These are phyloP conservation scores for Pichia exigua DNA, from an alignment of 805 yeast genomes.

Conservation along the genomic window DNA sequence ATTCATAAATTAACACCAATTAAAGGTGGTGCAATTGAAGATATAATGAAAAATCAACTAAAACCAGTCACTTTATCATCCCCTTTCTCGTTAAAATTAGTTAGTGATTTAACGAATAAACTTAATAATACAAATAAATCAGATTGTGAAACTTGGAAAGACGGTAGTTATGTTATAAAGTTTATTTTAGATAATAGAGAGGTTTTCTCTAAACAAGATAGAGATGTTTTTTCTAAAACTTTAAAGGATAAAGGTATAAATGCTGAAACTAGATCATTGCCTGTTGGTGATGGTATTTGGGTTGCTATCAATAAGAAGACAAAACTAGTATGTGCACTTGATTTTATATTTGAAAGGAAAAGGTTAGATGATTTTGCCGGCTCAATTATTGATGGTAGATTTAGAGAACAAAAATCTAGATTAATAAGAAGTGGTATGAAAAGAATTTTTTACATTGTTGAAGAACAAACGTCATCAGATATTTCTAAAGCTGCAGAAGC, in stretches of 20 bases:
- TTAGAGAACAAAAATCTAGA: conserved; percentile 77
- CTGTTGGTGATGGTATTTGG: conserved; percentile 90
- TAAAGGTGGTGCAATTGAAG: conserved; percentile 4
- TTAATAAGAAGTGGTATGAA: conserved; percentile 59
- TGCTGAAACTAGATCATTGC: conserved; percentile 47
- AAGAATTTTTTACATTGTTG: conserved; percentile 70
- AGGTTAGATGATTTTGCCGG: conserved; percentile 76
- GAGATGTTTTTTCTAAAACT: conserved; percentile 60
- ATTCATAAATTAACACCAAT: conserved; percentile 3
- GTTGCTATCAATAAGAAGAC: conserved; percentile 60
- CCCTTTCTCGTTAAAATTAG: background rate
- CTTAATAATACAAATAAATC: background rate
- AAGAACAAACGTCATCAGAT: conserved; percentile 52
- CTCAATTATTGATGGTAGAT: conserved; percentile 84
- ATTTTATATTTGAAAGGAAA: conserved; percentile 85
- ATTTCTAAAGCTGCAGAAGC: conserved; percentile 49
- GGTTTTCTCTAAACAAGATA: conserved; percentile 55
- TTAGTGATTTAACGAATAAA: background rate
- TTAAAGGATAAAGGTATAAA: conserved; percentile 41
- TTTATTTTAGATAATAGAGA: conserved; percentile 79
- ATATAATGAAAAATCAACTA: background rate
- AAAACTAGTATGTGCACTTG: conserved; percentile 58
- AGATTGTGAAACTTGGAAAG: conserved; percentile 50
- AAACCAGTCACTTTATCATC: background rate
- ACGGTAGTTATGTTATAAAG: conserved; percentile 49